Percentiles rank a stretch among this genome's conserved stretches.
Conservation (phyloP, 192 early-diverging fungal species). For the Jimgerdemannia flammicorona region DNA sequence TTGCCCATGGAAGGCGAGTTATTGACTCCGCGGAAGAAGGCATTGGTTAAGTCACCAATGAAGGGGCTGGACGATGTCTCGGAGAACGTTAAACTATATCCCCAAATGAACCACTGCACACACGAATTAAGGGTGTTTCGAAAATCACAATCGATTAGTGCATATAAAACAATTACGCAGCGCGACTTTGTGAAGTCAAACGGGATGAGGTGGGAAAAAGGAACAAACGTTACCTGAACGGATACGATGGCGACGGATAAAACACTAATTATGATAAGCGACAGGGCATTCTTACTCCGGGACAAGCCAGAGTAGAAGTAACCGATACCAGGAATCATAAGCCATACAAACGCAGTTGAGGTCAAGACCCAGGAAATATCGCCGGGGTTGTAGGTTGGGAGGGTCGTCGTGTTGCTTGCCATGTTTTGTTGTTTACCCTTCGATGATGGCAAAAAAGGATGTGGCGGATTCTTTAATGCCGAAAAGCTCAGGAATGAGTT, state of each 20-base stretch:
- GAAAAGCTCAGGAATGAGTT: too few relatives aligned
- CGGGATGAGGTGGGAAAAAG: too few relatives aligned
- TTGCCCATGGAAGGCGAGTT: conserved; percentile 46
- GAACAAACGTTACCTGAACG: conserved; percentile 32
- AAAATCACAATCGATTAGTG: too few relatives aligned
- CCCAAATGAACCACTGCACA: conserved; percentile 64
- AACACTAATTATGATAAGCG: conserved; percentile 68
- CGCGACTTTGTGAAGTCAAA: too few relatives aligned
- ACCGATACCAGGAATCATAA: conserved; percentile 7
- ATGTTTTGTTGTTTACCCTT: too few relatives aligned
- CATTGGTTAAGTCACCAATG: conserved; percentile 65
- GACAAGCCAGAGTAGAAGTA: conserved; percentile 46
- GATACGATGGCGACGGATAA: conserved; percentile 69
- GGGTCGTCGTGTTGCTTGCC: too few relatives aligned
- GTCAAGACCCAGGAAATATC: conserved; percentile 76
- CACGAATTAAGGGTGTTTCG: too few relatives aligned
- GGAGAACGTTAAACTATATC: conserved; percentile 68
- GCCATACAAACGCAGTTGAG: conserved; percentile 63
- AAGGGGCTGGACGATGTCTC: conserved; percentile 57
- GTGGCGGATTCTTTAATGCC: too few relatives aligned
- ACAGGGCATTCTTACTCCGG: conserved; percentile 72
- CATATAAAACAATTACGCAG: too few relatives aligned
- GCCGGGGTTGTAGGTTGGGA: conserved; percentile 15
- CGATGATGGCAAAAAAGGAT: too few relatives aligned
- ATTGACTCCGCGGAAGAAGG: conserved; percentile 57